Evolutionary conservation across 768 basidiomycete species (phyloP).

Genomic region (Albatrellus ellisii): DNA sequence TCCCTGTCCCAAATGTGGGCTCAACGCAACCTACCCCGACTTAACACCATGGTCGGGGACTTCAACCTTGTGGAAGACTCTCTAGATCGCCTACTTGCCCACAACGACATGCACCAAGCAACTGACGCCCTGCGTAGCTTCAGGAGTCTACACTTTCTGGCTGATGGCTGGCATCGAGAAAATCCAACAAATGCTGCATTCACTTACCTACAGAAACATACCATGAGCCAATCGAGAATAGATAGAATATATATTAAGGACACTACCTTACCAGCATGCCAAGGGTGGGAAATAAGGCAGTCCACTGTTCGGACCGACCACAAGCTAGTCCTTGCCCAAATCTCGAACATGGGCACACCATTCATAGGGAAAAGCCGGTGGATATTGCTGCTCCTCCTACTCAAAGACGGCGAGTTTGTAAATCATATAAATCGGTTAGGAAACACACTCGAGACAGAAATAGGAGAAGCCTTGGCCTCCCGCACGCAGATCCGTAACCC

Average conservation of each 20-base stretch:
- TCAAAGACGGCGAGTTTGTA: not conserved
- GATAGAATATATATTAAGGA: slow-evolving; percentile 1
- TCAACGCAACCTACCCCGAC: too few species aligned
- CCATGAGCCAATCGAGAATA: not conserved
- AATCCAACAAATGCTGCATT: not conserved
- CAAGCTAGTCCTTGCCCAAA: not conserved
- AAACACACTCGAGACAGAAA: not conserved
- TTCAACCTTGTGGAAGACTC: slow-evolving; percentile 1
- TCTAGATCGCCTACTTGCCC: not conserved
- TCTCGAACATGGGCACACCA: not conserved
- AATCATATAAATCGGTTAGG: not conserved
- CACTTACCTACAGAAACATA: not conserved
- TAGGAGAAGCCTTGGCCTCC: not conserved
- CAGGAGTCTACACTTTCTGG: not conserved
- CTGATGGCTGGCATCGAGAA: not conserved
- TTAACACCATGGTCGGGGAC: too few species aligned
- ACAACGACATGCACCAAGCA: not conserved
- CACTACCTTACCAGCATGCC: not conserved
- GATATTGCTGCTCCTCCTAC: not conserved
- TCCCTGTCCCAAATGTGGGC: too few species aligned
- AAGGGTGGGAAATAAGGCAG: not conserved
- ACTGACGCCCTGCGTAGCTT: not conserved
- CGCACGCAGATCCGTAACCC: not conserved
- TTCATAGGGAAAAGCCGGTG: not conserved
- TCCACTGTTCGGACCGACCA: not conserved